Base-by-base conservation (phyloP, 2,329 filamentous ascomycete genomes). In the Fulvia fulva region DNA sequence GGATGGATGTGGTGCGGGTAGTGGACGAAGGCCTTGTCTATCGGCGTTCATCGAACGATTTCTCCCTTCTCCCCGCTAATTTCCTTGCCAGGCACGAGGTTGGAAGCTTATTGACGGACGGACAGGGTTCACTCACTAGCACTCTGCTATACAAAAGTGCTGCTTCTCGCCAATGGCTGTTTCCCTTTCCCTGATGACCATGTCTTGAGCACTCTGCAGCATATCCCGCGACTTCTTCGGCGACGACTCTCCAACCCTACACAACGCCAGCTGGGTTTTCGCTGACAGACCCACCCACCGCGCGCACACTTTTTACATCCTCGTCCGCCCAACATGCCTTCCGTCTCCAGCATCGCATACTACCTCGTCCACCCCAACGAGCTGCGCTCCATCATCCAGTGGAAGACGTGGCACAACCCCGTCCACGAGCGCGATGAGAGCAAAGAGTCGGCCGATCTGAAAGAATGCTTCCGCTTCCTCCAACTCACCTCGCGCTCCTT, bases 401-500 rank as follows among this genome's bases (percentile, higher is more conserved):
- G 73, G 73, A 96, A 96, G 79, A 79, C 96, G 68, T 97, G 92
- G 91, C 94, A 97, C 78, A 91, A 96, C 64, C 88, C 94, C 12
- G 91, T 96, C 21, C 91, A 97, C 79, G 84, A 82, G 72, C 90
- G 93, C 71, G 83, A 96, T 70, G 81, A 84, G 63, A 80, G 81
- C 61, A 89, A 89, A 66, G 94, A 97, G 76, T 81, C 86, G 26
- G 78, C 81, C 55, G 87, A 87, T 16, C 82, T 95, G 61, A 84
- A 85, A 74, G 81, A 86, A 80, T 97, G 94, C 80, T 97, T 96
- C 79, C 79, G 89, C 64, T 90, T 89, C 74, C 85, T 99, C 65
- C 82, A 93, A 68, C 66, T 88, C 79, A 99, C 94, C 53, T 97
- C 92, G 73, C 89, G 94, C 60, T 97, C 91, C 74, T 99, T 99